phyloP scores from a whole-genome alignment of 352 stramenopile species.

The Pythium diclinum region DNA sequence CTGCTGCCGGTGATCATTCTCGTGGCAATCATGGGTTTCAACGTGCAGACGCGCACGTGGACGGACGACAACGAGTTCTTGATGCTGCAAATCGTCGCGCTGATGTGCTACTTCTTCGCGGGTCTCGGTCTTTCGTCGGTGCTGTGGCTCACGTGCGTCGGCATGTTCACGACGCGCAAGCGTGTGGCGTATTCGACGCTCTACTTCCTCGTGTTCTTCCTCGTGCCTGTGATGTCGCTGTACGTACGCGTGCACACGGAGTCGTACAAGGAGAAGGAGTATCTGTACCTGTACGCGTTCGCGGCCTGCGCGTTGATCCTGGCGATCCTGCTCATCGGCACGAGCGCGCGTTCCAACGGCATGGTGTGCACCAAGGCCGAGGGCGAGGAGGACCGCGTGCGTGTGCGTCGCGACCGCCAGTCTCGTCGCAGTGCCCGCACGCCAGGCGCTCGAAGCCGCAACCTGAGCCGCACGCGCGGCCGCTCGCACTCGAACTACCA shows the following conservation, averaged over 20 bases:
- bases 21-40: conserved; percentile 51
- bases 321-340: conserved; percentile 29
- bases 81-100: conserved; percentile 66
- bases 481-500: conserved; percentile 30
- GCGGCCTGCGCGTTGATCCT: conserved; percentile 22
- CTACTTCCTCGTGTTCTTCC: conserved; percentile 78
- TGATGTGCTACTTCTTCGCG: conserved; percentile 78
- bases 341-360: conserved; percentile 24
- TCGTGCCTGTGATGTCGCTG: conserved; percentile 41
- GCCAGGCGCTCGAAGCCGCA: conserved; percentile 29
- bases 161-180: conserved; percentile 64
- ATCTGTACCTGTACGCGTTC: conserved; percentile 34
- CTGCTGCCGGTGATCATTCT: conserved; percentile 47
- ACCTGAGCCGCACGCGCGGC: conserved; percentile 27
- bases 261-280: conserved; percentile 22
- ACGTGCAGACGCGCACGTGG: conserved; percentile 47
- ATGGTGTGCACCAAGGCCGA: conserved; percentile 35
- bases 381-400: conserved; percentile 25
- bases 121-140: conserved; percentile 70
- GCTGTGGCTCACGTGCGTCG: conserved; percentile 69
- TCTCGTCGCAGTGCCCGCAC: conserved; percentile 33
- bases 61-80: conserved; percentile 53
- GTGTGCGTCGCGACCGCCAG: conserved; percentile 25
- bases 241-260: conserved; percentile 22
- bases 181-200: conserved; percentile 60